Evolutionary conservation across 306 rosid genomes (phyloP).

Genomic region (Cicer arietinum): DNA sequence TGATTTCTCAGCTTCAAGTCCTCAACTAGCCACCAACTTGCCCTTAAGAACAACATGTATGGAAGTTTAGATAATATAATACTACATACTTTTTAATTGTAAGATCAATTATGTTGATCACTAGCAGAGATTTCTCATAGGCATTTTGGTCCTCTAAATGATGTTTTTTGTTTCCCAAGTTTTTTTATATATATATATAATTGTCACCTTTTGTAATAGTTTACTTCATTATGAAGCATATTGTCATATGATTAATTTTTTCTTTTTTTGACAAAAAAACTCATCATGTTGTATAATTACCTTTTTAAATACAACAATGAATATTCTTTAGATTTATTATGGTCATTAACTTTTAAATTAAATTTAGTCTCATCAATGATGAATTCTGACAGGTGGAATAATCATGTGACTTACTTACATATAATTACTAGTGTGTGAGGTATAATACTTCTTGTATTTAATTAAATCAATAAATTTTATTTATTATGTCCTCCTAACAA

Average conservation of each 20-base stretch:
- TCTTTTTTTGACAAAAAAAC: too few relatives aligned
- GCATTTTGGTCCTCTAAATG: constrained; percentile 38
- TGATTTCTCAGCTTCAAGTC: constrained; percentile 53
- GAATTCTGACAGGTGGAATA: too few relatives aligned
- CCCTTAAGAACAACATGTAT: constrained; percentile 20
- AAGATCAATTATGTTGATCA: constrained; percentile 56
- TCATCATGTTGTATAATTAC: constrained; percentile 50
- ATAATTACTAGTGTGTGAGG: too few relatives aligned
- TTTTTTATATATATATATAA: neutral
- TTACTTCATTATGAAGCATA: constrained; percentile 34
- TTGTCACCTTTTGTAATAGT: constrained; percentile 31
- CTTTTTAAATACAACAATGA: constrained; percentile 40
- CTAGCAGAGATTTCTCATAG: constrained; percentile 49
- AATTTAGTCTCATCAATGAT: too few relatives aligned
- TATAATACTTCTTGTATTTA: too few relatives aligned
- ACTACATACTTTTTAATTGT: constrained; percentile 44
- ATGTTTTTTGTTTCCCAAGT: constrained; percentile 36
- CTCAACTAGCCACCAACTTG: constrained; percentile 55
- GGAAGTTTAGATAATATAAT: constrained; percentile 39
- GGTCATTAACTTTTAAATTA: neutral
- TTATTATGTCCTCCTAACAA: too few relatives aligned
- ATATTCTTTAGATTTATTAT: constrained; percentile 37
- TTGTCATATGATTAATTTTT: constrained; percentile 26
- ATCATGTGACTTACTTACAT: too few relatives aligned
- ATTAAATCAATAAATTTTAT: too few relatives aligned